Base-by-base conservation (phyloP, 371 early-diverging fungal genomes). In the Capillidium heterosporum region DNA sequence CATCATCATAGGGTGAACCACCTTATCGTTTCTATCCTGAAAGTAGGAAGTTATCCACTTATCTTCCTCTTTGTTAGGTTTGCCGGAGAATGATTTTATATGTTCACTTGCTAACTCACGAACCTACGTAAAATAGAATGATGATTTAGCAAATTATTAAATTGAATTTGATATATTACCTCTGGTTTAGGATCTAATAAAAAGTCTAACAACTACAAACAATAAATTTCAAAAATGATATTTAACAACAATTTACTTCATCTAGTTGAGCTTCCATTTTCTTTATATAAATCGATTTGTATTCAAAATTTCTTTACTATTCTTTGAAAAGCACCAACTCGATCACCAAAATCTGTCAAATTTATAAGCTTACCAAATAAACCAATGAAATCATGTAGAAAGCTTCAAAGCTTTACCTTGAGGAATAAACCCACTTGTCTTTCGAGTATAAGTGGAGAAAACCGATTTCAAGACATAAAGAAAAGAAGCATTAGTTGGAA, bases 51-150 rank as follows among this genome's bases (percentile, higher is more conserved):
- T 39, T 13, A 3, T 29, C 31, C 27, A 26, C 21, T 48, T 50
- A 28, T 35, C 27, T 56, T 49, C 15, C 51, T 51, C 40, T n/a
- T 10, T 21, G 3, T 17, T 51, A 15, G 32, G 7, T 7, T 72
- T 74, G 26, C 74, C 65, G 0, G 89, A 82, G 50, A 89, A 81
- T 29, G 81, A 77, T 21, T 82, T 74, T 43, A 89, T 64, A 71
- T 90, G 84, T 50, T 83, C 74, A 54, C 78, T 71, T 8, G 93
- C 95, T 57, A 87, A 72, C 48, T 81, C 71, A 41, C 87, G 71
- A 62, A 87, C 77, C 84, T 85, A 65, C 4, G 42, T 10, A 17
- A 46, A 0, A 46, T 29, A 17, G 21, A 57, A 32, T 1, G 26
- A 13, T 21, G 28, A 23, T 28, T 32, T 35, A 35, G 13, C 2